Base-by-base conservation (phyloP, 768 basidiomycete genomes). In the Trametes sanguinea region DNA sequence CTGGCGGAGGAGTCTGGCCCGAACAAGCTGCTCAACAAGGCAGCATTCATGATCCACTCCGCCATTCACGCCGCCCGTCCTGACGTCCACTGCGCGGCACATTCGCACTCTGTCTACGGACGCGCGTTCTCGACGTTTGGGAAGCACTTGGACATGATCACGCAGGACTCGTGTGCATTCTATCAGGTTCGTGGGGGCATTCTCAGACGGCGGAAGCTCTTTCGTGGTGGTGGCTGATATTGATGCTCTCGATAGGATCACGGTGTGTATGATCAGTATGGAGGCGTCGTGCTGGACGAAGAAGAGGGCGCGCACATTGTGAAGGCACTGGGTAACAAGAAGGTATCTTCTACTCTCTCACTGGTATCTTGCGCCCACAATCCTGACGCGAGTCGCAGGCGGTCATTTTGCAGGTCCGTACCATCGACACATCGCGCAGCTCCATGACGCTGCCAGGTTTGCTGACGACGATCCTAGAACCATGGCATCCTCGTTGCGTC, bases 11-110 rank as follows among this genome's bases (percentile, higher is more conserved):
- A 76, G 30, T 76, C 75, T 8, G 72, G 74, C 16, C 73, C 75
- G 1, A 67, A 63, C n/a, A 68, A 70, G 33, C 53, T 72, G 29
- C 71, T 77, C 62, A 78, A 79, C 69, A 68, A 62, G 16, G 74
- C 78, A 1, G 78, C 75, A 1, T 78, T 76, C 66, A 69, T 77
- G 64, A 76, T 78, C 53, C 75, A 77, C 44, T 68, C 71, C n/a
- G 73, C 69, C 0, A 66, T 77, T 48, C 77, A 75, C 58, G 57
- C 56, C 8, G 73, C 73, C 16, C 74, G 77, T 11, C 74, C 77
- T 0, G 77, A 79, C 53, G 70, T 76, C 6, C 32, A 72, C 17
- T 74, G 75, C 27, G 75, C 72, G 17, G 73, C 72, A 0, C 76
- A 77, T 60, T 71, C 72, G 30, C 76, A 77, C 52, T 71, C 73